Base-by-base conservation (phyloP, 2,329 filamentous ascomycete genomes). In the Chaetomiaceae sp. region DNA sequence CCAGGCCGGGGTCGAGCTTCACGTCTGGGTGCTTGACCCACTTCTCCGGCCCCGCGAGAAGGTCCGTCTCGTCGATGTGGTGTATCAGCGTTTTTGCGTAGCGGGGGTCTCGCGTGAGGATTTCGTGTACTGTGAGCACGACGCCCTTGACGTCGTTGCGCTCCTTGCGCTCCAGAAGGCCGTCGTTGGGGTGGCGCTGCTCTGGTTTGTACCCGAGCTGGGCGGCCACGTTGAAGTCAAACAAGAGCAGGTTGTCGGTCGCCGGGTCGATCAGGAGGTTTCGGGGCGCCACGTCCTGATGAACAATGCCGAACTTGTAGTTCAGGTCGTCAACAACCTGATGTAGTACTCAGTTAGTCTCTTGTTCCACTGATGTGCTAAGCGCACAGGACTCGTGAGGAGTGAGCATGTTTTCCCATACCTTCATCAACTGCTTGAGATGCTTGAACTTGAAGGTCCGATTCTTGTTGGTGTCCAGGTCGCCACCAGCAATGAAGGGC, bases 281-380 rank as follows among this genome's bases (percentile, higher is more conserved):
- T 27, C 65, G 62, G 4, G 64, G 51, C 2, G 66, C 61, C 30
- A 72, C 62, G 44, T 71, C 68, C 49, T 71, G 64, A 55, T 72
- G 69, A 38, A 58, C 53, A 34, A 72, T 62, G 27, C 69, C 67
- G 34, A 65, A 53, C 21, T 61, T 53, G 19, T 69, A 55, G 48
- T 72, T 72, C 27, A 71, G 55, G 23, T 64, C 62, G 47, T 71
- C 69, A 6, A 70, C 58, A 5, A 9, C 20, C 42, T 35, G 30
- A 14, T 34, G 12, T 16, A 10, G 5, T 17, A 8, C 27, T 34
- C 17, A 21, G 30, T 34, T n/a, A 21, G 27, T 33, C 2, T 33
- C 2, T 8, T 33, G 5, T 12, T 2, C 2, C 30, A 1, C 7
- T 5, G 12, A 13, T 13, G 30, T 33, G n/a, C n/a, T n/a, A n/a